These are phyloP conservation scores for Passiflora organensis DNA, from an alignment of 345 rosid genomes.

Conservation along the genomic window DNA sequence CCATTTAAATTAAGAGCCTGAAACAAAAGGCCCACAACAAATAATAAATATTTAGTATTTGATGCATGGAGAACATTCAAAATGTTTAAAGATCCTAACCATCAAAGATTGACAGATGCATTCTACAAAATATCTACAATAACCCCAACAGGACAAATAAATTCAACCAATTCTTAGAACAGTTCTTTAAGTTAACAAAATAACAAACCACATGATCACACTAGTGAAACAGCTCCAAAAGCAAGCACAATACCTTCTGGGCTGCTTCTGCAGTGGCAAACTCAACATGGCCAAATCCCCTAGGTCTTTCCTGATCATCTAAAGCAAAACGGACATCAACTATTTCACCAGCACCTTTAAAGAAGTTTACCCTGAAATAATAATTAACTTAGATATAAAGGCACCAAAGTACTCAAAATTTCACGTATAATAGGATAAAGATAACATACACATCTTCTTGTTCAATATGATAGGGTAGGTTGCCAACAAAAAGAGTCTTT, in stretches of 20 bases:
- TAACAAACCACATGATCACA: no score
- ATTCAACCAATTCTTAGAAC: no score
- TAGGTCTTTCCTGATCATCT: constrained; percentile 43
- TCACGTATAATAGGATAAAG: no score
- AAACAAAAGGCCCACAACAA: background rate
- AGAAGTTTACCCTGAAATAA: constrained; percentile 58
- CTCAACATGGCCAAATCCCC: constrained; percentile 84
- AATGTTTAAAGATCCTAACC: background rate
- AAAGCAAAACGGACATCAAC: constrained; percentile 66
- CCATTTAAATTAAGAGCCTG: constrained; percentile 69
- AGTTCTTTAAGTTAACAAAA: no score
- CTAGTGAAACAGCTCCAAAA: background rate
- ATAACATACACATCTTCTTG: constrained; percentile 53
- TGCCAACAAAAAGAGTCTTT: constrained; percentile 67
- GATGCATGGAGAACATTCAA: background rate
- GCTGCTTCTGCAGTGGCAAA: constrained; percentile 67
- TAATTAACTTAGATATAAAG: background rate
- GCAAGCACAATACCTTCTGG: constrained; percentile 34
- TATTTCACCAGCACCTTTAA: constrained; percentile 59
- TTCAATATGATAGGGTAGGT: constrained; percentile 56
- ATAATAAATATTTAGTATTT: background rate
- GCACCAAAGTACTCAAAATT: background rate
- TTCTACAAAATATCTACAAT: no score
- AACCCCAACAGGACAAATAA: no score
- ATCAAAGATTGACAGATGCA: no score